Base-by-base conservation (phyloP, 2,329 filamentous ascomycete genomes). In the Ceratocystis albifundus region DNA sequence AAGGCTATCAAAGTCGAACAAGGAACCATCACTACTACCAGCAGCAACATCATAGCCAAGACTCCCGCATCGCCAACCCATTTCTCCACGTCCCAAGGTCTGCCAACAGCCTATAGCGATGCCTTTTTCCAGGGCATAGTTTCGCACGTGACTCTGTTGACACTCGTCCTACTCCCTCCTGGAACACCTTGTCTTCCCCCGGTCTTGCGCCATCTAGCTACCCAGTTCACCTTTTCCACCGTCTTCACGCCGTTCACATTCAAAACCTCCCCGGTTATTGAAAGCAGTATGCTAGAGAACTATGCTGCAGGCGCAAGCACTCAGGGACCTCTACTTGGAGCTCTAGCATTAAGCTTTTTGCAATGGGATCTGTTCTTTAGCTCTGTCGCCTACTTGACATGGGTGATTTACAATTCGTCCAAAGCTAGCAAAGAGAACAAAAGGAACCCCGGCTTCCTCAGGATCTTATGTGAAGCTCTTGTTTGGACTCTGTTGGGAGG, bases 291-390 rank as follows among this genome's bases (percentile, higher is more conserved):
- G 4, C 17, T 59, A 7, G 12, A 59, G 12, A 45, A 44, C 12
- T 22, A 66, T 41, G 28, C 53, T n/a, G 64, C 64, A 4, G 32
- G 30, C 15, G 44, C 61, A 2, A n/a, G 25, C 8, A 36, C n/a
- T 25, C 25, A 59, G 28, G 41, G n/a, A 12, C 15, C 36, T 22
- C n/a, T 62, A 10, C 57, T 62, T 10, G 45, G 50, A 15, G 20
- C 25, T 7, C 5, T 64, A 20, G 46, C 61, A 1, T 44, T 46
- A 25, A 61, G 36, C 5, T 67, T 67, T 44, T 32, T 67, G 50
- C 61, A 64, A 7, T 67, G 61, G 61, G 65, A 67, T 59, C 12
- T 67, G 3, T 30, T 32, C 28, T 41, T 7, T 22, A 46, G 61
- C 17, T 41, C 48, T 17, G 8, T 41, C 5, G 41, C 17, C 22